These are phyloP conservation scores for Microdochium paspali DNA, from an alignment of 2,329 filamentous ascomycete genomes.

Conservation along the genomic window DNA sequence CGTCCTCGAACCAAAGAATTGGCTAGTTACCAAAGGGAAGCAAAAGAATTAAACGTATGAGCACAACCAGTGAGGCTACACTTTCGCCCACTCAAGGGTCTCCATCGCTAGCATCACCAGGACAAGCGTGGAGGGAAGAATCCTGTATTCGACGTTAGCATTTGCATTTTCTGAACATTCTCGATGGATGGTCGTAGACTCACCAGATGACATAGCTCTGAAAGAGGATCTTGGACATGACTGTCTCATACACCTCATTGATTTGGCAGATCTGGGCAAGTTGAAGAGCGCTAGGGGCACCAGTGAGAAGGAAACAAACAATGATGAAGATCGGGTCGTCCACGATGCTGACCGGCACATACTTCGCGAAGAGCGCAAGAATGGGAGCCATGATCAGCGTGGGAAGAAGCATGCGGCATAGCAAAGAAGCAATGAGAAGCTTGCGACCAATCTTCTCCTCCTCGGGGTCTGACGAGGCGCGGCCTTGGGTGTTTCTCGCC, in stretches of 20 bases:
- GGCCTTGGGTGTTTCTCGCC: conserved; percentile 77
- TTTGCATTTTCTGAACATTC: conserved; percentile 5
- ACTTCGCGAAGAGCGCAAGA: conserved; percentile 80
- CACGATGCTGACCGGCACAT: conserved; percentile 82
- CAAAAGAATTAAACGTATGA: too few species aligned
- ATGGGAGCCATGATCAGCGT: conserved; percentile 88
- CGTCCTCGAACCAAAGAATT: too few species aligned
- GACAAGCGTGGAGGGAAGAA: conserved; percentile 83
- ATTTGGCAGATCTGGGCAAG: conserved; percentile 97
- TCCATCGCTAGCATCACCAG: conserved; percentile 89
- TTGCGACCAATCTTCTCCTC: conserved; percentile 61
- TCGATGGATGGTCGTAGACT: conserved; percentile 22
- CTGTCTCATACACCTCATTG: conserved; percentile 89
- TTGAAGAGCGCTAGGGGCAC: conserved; percentile 87
- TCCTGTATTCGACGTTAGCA: conserved; percentile 45
- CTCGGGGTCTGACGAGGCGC: conserved; percentile 56
- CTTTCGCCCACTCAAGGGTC: conserved; percentile 76
- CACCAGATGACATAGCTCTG: conserved; percentile 95
- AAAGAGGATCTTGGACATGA: conserved; percentile 88
- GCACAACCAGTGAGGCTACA: neutral
- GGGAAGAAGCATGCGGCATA: conserved; percentile 87
- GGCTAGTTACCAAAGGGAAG: too few species aligned
- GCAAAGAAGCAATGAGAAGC: conserved; percentile 73
- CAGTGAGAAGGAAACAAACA: conserved; percentile 92
- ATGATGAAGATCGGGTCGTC: conserved; percentile 98